These are phyloP conservation scores for Neoarthrinium moseri DNA, from an alignment of 2,329 filamentous ascomycete species.

Conservation along the genomic window DNA sequence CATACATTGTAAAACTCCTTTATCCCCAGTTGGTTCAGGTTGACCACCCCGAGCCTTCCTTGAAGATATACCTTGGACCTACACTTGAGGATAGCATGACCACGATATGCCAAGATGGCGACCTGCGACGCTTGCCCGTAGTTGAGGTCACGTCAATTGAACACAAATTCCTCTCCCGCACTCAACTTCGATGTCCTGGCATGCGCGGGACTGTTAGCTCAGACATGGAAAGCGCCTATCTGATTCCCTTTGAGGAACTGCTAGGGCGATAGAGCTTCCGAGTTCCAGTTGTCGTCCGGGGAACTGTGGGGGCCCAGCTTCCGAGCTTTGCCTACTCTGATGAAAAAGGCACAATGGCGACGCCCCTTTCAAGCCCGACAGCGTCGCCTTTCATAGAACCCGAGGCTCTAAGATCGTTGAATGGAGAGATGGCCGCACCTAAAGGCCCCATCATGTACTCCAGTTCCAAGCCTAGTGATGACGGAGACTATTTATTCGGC, in stretches of 20 bases:
- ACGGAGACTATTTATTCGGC: slow-evolving; percentile 1
- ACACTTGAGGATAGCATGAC: neutral
- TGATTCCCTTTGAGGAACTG: neutral
- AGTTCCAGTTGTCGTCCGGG: slow-evolving; percentile 3
- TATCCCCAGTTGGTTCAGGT: slow-evolving; percentile 8
- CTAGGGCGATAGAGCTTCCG: neutral
- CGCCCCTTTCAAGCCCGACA: no score
- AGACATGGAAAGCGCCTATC: neutral
- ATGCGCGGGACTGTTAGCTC: neutral
- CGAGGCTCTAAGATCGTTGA: neutral
- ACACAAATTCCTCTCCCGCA: neutral
- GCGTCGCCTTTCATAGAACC: neutral
- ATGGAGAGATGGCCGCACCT: neutral
- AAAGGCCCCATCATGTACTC: neutral
- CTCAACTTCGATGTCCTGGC: slow-evolving; percentile 1
- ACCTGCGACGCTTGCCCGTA: slow-evolving; percentile 4
- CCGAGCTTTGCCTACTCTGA: no score
- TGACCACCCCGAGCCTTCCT: slow-evolving; percentile 7
- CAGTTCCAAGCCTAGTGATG: neutral
- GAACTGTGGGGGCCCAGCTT: neutral
- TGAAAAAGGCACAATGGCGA: no score
- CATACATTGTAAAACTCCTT: slow-evolving; percentile 4
- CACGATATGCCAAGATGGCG: slow-evolving; percentile 5
- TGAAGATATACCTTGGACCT: slow-evolving; percentile 7
- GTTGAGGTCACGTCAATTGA: slow-evolving; percentile 5